A percentile compares a stretch with the other conserved stretches of the same genome.
phyloP scores from a whole-genome alignment of 257 asterid species.

The Solanum rostratum region DNA sequence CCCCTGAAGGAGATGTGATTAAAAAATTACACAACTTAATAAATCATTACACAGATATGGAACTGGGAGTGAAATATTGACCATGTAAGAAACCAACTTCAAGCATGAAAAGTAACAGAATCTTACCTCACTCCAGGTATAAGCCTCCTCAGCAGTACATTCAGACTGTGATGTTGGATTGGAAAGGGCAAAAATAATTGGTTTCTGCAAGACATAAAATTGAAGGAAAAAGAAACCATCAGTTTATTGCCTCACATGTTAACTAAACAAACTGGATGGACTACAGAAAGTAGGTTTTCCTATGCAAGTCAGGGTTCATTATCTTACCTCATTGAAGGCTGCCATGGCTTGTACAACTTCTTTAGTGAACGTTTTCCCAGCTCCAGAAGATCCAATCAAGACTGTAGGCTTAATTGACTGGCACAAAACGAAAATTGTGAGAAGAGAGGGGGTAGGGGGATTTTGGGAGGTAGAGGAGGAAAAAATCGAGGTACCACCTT shows the following conservation, averaged over 20 bases:
- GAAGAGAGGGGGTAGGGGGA: background rate
- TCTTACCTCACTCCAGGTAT: constrained; percentile 73
- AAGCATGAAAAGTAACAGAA: background rate
- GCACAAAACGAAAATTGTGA: constrained; percentile 6
- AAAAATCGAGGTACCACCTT: constrained; percentile 27
- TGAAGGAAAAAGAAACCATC: background rate
- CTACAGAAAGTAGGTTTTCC: background rate
- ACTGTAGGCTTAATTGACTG: constrained; percentile 84
- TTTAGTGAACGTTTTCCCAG: constrained; percentile 79
- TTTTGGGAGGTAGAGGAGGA: background rate
- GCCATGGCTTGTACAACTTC: constrained; percentile 78
- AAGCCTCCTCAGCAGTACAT: constrained; percentile 90
- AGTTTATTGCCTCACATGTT: background rate
- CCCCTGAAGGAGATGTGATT: constrained; percentile 28
- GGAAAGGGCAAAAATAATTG: constrained; percentile 77
- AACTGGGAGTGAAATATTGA: background rate
- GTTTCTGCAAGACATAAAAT: constrained; percentile 43
- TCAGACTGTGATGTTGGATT: constrained; percentile 96
- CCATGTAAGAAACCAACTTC: background rate
- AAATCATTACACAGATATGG: background rate
- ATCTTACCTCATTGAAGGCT: constrained; percentile 49
- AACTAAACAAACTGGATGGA: background rate
- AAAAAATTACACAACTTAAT: background rate
- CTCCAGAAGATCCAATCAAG: constrained; percentile 92
- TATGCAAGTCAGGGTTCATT: background rate